phyloP scores from a whole-genome alignment of 2,329 filamentous ascomycete species.

The Aspergillus clavatus region DNA sequence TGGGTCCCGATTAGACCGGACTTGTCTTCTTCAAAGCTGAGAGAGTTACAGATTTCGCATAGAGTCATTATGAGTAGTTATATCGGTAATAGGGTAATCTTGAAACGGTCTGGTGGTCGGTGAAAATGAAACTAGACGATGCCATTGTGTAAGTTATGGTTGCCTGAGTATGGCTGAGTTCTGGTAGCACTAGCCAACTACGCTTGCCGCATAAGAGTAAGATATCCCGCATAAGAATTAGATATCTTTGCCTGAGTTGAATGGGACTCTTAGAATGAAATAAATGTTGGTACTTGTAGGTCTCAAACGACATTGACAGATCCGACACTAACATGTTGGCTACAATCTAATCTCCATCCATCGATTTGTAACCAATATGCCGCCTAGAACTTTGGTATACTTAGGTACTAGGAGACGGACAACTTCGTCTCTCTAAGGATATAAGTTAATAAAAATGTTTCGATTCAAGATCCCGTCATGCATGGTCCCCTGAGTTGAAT shows the following conservation, averaged over 20 bases:
- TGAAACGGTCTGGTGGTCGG: not conserved
- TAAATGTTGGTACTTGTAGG: no score
- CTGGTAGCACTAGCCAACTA: no score
- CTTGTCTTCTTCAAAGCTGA: not conserved
- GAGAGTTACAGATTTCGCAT: not conserved
- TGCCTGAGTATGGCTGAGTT: no score
- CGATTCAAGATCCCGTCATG: not conserved
- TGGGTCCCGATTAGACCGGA: not conserved
- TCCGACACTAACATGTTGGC: no score
- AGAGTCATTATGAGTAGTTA: not conserved
- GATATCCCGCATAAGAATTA: no score
- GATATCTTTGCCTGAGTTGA: no score
- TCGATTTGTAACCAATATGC: not conserved
- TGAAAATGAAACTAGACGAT: not conserved
- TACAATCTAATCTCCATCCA: not conserved
- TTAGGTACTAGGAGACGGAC: slow-evolving; percentile 2
- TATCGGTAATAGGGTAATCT: no score
- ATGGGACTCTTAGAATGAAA: no score
- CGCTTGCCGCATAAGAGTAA: no score
- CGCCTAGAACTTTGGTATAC: not conserved
- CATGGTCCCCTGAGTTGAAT: not conserved
- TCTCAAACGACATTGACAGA: no score
- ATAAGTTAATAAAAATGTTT: no score
- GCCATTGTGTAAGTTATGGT: no score
- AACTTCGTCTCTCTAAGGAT: not conserved